Base-by-base conservation (phyloP, 768 basidiomycete genomes). In the Pulveroboletus frians region DNA sequence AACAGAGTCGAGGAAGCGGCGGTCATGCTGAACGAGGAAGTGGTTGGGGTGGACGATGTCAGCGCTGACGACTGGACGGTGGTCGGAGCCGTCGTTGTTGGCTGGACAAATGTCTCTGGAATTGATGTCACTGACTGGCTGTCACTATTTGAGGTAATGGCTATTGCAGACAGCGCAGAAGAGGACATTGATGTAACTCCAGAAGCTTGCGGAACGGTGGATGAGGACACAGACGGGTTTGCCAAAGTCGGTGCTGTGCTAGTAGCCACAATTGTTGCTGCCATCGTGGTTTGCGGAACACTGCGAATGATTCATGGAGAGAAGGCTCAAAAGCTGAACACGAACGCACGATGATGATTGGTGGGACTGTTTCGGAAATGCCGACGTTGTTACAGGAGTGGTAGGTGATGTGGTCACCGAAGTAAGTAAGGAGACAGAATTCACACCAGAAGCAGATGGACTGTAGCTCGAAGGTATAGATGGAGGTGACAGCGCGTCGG, bases 261-360 rank as follows among this genome's bases (percentile, higher is more conserved):
- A 35, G 53, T 36, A 26, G 51, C 43, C 39, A 50, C 29, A 32
- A 39, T 49, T 34, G 61, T 46, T 23, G 15, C 34, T 15, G 57
- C 13, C 50, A 60, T 57, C 18, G 52, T 36, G 18, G 48, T 44
- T 38, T 46, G 47, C 36, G 37, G 40, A 43, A 38, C 46, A 42
- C 60, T 51, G 60, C 27, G 39, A 43, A 54, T 31, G 56, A 40
- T 50, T 68, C 48, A 54, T 47, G 52, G 35, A 44, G 20, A 54
- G 23, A 41, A 42, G 36, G 30, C 21, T 35, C 30, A 26, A 46
- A 48, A 47, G 27, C 26, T 46, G 34, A 27, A 49, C 32, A 13
- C 46, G 39, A 38, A 65, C 68, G 62, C 49, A 69, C 66, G 48
- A 51, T 39, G 56, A 53, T 40, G 51, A 29, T 29, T 47, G 45